phyloP scores from a whole-genome alignment of 352 stramenopile genomes.

The Pythium myriotylum region DNA sequence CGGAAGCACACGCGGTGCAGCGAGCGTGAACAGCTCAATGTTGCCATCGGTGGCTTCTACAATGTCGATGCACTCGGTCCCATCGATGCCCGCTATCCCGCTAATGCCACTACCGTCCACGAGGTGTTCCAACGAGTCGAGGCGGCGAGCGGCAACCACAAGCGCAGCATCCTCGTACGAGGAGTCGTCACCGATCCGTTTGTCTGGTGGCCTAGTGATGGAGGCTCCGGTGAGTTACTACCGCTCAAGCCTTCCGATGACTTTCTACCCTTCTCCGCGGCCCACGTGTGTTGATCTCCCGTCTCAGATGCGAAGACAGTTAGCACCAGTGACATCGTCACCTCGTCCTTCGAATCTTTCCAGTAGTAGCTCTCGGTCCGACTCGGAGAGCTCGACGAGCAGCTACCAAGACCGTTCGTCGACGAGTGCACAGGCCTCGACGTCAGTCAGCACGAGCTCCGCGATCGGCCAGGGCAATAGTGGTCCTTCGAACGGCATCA shows the following conservation, averaged over 20 bases:
- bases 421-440: slow-evolving; percentile 6
- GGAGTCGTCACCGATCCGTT: slow-evolving; percentile 17
- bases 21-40: neutral
- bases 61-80: slow-evolving; percentile 8
- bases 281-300: slow-evolving; percentile 20
- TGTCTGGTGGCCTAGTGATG: slow-evolving; percentile 28
- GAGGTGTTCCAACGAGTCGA: slow-evolving; percentile 10
- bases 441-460: neutral
- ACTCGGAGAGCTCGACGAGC: slow-evolving; percentile 16
- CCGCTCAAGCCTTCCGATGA: slow-evolving; percentile 16
- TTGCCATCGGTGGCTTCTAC: slow-evolving; percentile 5
- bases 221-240: slow-evolving; percentile 23
- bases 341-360: slow-evolving; percentile 12
- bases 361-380: slow-evolving; percentile 6
- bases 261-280: slow-evolving; percentile 10
- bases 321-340: slow-evolving; percentile 23
- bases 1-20: slow-evolving; percentile 1
- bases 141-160: slow-evolving; percentile 16
- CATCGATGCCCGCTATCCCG: slow-evolving; percentile 11
- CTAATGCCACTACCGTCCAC: slow-evolving; percentile 22
- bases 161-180: slow-evolving; percentile 8
- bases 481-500: slow-evolving; percentile 10
- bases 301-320: slow-evolving; percentile 8
- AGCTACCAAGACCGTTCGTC: slow-evolving; percentile 15
- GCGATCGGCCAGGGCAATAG: slow-evolving; percentile 12